These are phyloP conservation scores for Eruca vesicaria DNA, from an alignment of 441 rosid genomes.

Conservation along the genomic window DNA sequence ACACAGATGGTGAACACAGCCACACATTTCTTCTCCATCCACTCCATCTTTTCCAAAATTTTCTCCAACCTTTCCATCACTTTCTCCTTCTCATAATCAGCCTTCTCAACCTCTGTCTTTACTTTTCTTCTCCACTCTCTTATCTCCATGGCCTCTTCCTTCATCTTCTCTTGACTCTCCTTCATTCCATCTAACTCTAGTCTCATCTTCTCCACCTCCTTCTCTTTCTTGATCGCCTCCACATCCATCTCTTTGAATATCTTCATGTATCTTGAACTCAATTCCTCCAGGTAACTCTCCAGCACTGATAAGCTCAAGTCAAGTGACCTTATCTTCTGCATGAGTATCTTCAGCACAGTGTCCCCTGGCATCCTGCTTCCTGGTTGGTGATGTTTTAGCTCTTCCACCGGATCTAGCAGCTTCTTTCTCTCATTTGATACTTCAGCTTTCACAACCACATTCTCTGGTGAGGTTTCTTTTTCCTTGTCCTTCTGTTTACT, in stretches of 20 bases:
- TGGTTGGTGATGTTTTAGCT: conserved; percentile 64
- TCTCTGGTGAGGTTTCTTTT: conserved; percentile 30
- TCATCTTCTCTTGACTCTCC: conserved; percentile 47
- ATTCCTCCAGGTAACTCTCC: conserved; percentile 80
- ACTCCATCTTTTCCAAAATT: conserved; percentile 46
- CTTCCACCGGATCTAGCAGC: conserved; percentile 53
- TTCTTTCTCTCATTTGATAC: conserved; percentile 22
- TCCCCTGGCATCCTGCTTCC: conserved; percentile 91
- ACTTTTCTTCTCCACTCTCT: conserved; percentile 60
- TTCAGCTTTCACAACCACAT: conserved; percentile 39
- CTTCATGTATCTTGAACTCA: conserved; percentile 58
- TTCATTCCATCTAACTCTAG: conserved; percentile 47
- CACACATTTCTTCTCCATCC: conserved; percentile 72
- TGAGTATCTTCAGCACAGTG: conserved; percentile 76
- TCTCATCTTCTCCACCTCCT: conserved; percentile 44
- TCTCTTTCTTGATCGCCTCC: conserved; percentile 55
- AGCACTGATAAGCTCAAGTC: conserved; percentile 77
- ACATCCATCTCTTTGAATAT: conserved; percentile 68
- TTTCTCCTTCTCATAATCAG: conserved; percentile 45
- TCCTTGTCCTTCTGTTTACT: conserved; percentile 16
- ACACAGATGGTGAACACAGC: conserved; percentile 53
- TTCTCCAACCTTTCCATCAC: conserved; percentile 21
- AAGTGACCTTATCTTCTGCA: conserved; percentile 83
- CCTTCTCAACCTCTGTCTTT: conserved; percentile 40
- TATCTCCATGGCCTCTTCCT: conserved; percentile 46